Base-by-base conservation (phyloP, 2,329 filamentous ascomycete genomes). In the Fusarium sterilihyphosum region DNA sequence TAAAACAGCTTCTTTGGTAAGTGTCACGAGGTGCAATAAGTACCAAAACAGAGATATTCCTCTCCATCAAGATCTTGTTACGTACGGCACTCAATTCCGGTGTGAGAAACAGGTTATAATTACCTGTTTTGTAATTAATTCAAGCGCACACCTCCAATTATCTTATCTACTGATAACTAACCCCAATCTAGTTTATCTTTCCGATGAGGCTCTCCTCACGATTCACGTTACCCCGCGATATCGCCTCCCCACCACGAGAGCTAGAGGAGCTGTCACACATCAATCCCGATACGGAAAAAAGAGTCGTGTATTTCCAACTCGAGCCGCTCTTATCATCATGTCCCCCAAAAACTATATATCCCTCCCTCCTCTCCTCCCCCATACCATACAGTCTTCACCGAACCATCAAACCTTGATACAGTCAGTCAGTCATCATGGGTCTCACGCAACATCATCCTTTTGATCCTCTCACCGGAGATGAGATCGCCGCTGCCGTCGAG, bases 401-500 rank as follows among this genome's bases (percentile, higher is more conserved):
- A 24, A 50, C 22, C 47, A 75, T 6, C 6, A 29, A 29, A 6
- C 50, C 4, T 40, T 16, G 13, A 13, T 13, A 35, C 44, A 47
- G 18, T 29, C 31, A 59, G 31, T 50, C 6, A 59, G 31, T 50
- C 6, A 58, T 18, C 40, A 75, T 75, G 73, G 65, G 66, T 33
- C 38, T 70, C 24, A 49, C 70, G 12, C 65, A 70, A 57, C 60
- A 70, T 46, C 78, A 80, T 26, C 78, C 78, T 20, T 80, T 80
- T 64, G 78, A 80, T 52, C 78, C 78, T 43, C 77, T 80, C 65
- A 49, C 74, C 5, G 95, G 97, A 83, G 97, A 97, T 76, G 91
- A 93, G 77, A 84, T 88, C 26, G 91, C 91, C 12, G 92, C 95
- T 58, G 84, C 88, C 4, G 85, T 94, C 49, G 84, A 88, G 3